Evolutionary conservation across 306 rosid species (phyloP).

Genomic region (Prinsepia uniflora): DNA sequence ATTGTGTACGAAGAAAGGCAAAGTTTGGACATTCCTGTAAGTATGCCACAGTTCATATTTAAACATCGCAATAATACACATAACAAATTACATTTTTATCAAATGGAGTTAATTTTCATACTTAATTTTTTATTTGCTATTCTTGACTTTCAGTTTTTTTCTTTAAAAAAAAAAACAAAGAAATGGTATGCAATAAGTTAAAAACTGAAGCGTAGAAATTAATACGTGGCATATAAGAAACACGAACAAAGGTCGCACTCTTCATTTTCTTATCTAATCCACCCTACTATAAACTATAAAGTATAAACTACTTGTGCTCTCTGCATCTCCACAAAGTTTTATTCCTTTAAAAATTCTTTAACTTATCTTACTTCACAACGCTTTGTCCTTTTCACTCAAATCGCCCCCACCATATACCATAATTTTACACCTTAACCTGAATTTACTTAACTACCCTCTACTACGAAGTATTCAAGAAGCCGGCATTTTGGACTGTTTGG

Average conservation of each 20-base stretch:
- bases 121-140: no score
- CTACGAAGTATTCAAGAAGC: slow-evolving; percentile 21
- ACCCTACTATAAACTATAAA: background rate
- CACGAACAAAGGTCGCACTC: background rate
- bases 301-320: slow-evolving; percentile 32
- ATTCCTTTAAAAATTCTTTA: slow-evolving; percentile 3
- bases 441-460: slow-evolving; percentile 30
- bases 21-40: background rate
- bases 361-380: background rate
- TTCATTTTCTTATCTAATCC: slow-evolving; percentile 16
- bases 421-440: background rate
- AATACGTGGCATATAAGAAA: no score
- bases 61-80: no score
- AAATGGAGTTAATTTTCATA: no score
- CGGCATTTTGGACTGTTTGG: slow-evolving; percentile 45
- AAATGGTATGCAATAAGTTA: no score
- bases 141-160: no score
- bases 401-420: background rate
- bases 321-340: slow-evolving; percentile 32
- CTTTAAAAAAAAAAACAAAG: no score
- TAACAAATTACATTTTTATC: no score
- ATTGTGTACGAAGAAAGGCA: background rate
- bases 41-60: background rate
- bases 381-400: background rate
- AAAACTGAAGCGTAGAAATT: no score